Percentiles rank a stretch among this genome's conserved stretches.
phyloP scores from a whole-genome alignment of 352 stramenopile genomes.

The Pythium dissimile region DNA sequence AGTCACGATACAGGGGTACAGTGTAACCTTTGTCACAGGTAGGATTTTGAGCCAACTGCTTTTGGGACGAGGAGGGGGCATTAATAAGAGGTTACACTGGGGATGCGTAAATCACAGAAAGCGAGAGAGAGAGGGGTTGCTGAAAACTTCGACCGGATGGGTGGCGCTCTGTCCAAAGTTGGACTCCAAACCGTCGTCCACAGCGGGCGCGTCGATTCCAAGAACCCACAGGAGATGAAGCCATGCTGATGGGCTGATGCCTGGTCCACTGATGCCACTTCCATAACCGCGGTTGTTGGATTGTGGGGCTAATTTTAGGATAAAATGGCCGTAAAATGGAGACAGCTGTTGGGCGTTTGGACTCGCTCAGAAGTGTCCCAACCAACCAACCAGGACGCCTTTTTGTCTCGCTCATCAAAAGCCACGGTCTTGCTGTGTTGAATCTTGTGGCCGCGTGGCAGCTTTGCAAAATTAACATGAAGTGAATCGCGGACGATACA shows the following conservation, averaged over 20 bases:
- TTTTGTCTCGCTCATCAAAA: no score
- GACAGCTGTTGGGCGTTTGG: neutral
- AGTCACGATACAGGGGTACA: neutral
- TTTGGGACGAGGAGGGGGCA: neutral
- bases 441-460: no score
- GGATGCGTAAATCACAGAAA: neutral
- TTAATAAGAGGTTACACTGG: conserved; percentile 1
- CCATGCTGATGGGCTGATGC: conserved; percentile 6
- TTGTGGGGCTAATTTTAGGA: neutral
- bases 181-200: neutral
- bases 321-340: neutral
- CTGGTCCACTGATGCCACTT: conserved; percentile 2
- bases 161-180: neutral
- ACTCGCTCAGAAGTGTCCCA: conserved; percentile 1
- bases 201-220: neutral
- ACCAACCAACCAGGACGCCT: neutral
- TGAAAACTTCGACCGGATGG: neutral
- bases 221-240: conserved; percentile 1
- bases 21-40: no score
- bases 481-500: no score
- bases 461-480: no score
- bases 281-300: neutral
- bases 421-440: neutral
- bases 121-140: neutral
- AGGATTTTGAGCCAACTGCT: no score